Evolutionary conservation across 169 alveolate genomes (phyloP).

Genomic region (Pseudocohnilembus persalinus): DNA sequence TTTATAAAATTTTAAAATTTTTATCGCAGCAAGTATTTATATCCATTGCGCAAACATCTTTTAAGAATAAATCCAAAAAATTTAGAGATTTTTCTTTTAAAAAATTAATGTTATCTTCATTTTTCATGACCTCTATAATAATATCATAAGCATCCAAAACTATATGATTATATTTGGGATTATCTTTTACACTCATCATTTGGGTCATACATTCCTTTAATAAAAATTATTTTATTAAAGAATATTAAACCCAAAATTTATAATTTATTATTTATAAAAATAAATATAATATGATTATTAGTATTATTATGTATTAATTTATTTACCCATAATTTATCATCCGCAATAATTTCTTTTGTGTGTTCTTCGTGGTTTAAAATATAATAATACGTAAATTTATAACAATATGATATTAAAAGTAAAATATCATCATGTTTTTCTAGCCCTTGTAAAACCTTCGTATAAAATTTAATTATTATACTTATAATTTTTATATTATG

Average conservation of each 20-base stretch:
- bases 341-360: background rate
- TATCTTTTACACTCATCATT: background rate
- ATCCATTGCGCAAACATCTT: background rate
- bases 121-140: background rate
- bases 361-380: background rate
- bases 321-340: background rate
- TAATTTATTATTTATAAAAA: too few relatives aligned
- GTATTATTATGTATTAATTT: too few relatives aligned
- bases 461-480: too few relatives aligned
- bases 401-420: background rate
- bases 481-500: too few relatives aligned
- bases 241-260: too few relatives aligned
- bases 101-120: background rate
- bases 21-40: background rate
- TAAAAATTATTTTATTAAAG: too few relatives aligned
- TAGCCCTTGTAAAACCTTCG: background rate
- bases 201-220: background rate
- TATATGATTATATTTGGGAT: background rate
- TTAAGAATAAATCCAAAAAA: background rate
- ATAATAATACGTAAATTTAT: too few relatives aligned
- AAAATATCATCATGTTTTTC: background rate
- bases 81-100: background rate
- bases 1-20: too few relatives aligned
- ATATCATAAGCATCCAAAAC: background rate
- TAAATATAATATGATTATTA: too few relatives aligned